Base-by-base conservation (phyloP, 2,329 filamentous ascomycete genomes). In the Claviceps fusiformis region DNA sequence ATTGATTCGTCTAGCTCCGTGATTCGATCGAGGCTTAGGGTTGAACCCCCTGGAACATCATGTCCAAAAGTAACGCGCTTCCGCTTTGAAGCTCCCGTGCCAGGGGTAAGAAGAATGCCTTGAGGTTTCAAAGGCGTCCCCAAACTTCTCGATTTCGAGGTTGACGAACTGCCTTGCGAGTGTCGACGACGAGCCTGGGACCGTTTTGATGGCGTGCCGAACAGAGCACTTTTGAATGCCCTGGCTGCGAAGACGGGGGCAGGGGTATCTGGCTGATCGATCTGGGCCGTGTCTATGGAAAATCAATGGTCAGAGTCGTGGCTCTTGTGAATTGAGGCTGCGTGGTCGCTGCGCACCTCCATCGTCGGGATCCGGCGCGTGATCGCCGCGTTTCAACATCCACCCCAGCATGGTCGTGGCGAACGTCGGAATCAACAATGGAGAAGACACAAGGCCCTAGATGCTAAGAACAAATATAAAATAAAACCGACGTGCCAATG, bases 61-160 rank as follows among this genome's bases (percentile, higher is more conserved):
- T 75, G 72, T 13, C 78, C 81, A 61, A 85, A 86, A 0, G 82
- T 83, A 29, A 86, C 82, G 60, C 80, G 81, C 64, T 86, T 86
- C 47, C 80, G 75, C 53, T 77, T 75, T 47, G 79, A 72, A 1
- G 80, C 76, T 17, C 74, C 81, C 1, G 81, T 84, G 1, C 82
- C 82, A 0, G 82, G 82, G 0, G 82, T 86, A 50, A 85, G 66
- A 3, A 86, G 71, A 47, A 86, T 86, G 1, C 82, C 80, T 4
- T 74, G 70, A 0, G 76, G 77, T 59, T 75, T 79, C 24, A 66
- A 69, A 1, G 78, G 77, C 24, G 77, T 80, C 47, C 67, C 68
- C 8, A 66, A 65, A n/a, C 66, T 67, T 54, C 60, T 60, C 9
- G 63, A 64, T 54, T 54, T 54, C 24, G 57, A 58, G 19, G 55